Conservation (phyloP, 495 filamentous ascomycete genomes). For the Aspergillus ostianus region DNA sequence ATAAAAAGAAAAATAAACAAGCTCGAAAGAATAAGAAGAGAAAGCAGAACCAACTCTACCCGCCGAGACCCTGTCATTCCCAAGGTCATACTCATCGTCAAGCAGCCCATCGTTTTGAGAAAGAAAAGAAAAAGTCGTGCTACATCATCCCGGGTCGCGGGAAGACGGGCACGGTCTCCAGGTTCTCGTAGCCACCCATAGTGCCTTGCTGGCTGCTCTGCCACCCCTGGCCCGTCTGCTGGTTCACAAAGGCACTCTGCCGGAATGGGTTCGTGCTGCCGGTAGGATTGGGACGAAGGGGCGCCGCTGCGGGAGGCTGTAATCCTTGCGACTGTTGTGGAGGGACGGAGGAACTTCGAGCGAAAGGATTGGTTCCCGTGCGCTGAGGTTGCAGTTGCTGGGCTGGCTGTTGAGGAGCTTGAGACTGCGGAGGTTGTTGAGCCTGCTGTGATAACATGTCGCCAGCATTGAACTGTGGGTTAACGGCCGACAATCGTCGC, state of each 20-base stretch:
- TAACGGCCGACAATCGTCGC: slow-evolving; percentile 48
- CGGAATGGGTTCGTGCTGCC: slow-evolving; percentile 95
- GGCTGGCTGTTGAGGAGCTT: slow-evolving; percentile 41
- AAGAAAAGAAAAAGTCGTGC: not conserved
- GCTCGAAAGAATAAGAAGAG: not conserved
- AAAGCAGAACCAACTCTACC: not conserved
- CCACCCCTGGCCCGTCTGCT: slow-evolving; percentile 83
- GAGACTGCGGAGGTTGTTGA: slow-evolving; percentile 27
- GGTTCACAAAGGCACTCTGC: slow-evolving; percentile 82
- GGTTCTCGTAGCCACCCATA: slow-evolving; percentile 77
- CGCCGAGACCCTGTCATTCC: not conserved
- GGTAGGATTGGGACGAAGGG: slow-evolving; percentile 67
- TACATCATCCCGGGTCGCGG: slow-evolving; percentile 63
- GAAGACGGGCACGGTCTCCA: slow-evolving; percentile 82
- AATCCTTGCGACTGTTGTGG: slow-evolving; percentile 32
- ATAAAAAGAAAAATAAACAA: not conserved
- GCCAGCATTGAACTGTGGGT: slow-evolving; percentile 32
- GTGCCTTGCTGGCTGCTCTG: slow-evolving; percentile 71
- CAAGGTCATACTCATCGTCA: not conserved
- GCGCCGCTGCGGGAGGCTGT: slow-evolving; percentile 39
- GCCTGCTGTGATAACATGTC: not conserved
- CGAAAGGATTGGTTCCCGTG: slow-evolving; percentile 54
- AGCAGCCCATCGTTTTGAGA: not conserved
- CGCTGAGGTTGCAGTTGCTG: slow-evolving; percentile 39
- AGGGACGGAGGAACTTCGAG: slow-evolving; percentile 42